A percentile compares a stretch with the other conserved stretches of the same genome.
These are phyloP conservation scores for Acanthamoeba healyi DNA, from an alignment of 208 protist species.

Conservation along the genomic window DNA sequence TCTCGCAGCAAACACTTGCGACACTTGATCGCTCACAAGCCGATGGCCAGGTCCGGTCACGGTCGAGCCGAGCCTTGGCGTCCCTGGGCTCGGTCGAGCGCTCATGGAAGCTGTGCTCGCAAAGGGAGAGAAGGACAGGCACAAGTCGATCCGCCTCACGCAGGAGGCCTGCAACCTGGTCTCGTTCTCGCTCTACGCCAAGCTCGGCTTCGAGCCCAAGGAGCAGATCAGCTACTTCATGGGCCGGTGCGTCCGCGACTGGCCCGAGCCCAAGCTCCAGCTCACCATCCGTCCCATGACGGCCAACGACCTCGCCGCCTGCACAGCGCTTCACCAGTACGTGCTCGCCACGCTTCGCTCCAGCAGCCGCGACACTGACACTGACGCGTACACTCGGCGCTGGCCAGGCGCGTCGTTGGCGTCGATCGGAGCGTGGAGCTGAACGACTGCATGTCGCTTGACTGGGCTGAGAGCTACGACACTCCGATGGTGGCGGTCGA, in stretches of 20 bases:
- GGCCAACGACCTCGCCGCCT: background rate
- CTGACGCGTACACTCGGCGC: background rate
- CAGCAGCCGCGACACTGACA: background rate
- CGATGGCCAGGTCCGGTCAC: background rate
- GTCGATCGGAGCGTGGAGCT: conserved; percentile 3
- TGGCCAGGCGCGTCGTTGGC: background rate
- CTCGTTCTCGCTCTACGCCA: conserved; percentile 65
- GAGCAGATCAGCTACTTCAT: conserved; percentile 40
- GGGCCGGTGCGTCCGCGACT: conserved; percentile 34
- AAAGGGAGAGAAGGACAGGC: background rate
- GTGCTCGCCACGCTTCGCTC: background rate
- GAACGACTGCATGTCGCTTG: background rate
- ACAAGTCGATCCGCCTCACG: conserved; percentile 38
- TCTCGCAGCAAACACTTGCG: background rate
- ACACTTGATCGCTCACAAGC: background rate
- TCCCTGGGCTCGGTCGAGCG: background rate
- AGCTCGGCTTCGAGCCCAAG: conserved; percentile 62
- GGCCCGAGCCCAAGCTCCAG: conserved; percentile 18
- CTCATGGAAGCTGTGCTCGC: conserved; percentile 29
- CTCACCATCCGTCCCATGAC: conserved; percentile 31
- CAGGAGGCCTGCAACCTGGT: conserved; percentile 57
- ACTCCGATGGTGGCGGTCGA: background rate
- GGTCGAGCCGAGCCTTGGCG: background rate
- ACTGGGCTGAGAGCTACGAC: conserved; percentile 3
- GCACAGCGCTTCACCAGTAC: conserved; percentile 16